phyloP scores from a whole-genome alignment of 208 protist genomes.

The Acanthamoeba culbertsoni region DNA sequence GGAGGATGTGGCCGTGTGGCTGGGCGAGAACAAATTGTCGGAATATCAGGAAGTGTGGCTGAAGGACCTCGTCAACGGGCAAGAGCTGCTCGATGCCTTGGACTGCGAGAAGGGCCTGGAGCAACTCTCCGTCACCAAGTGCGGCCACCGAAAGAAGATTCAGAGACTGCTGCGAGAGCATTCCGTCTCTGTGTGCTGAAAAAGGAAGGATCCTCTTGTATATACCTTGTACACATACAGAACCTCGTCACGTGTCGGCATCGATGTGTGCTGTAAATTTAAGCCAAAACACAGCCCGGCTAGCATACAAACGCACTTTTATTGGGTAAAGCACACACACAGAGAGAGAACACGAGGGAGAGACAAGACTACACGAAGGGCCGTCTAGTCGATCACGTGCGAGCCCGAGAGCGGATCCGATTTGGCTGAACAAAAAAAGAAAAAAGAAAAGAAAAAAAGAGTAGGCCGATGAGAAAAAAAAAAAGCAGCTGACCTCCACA shows the following conservation, averaged over 20 bases:
- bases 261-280: too few relatives aligned
- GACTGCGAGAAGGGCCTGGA: neutral
- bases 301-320: too few relatives aligned
- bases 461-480: neutral
- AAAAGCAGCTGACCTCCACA: too few relatives aligned
- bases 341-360: too few relatives aligned
- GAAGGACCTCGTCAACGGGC: neutral
- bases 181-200: neutral
- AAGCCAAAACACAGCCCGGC: too few relatives aligned
- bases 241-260: too few relatives aligned
- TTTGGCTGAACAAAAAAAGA: neutral
- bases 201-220: too few relatives aligned
- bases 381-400: neutral
- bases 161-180: neutral
- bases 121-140: neutral
- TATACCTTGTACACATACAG: too few relatives aligned
- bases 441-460: neutral
- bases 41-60: slow-evolving; percentile 17
- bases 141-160: neutral
- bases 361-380: neutral
- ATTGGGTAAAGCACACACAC: too few relatives aligned
- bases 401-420: slow-evolving; percentile 42
- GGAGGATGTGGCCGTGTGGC: neutral
- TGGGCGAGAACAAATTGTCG: neutral
- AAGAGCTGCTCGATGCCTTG: neutral